phyloP scores from a whole-genome alignment of 2,329 filamentous ascomycete genomes.

The Parastagonospora nodorum region DNA sequence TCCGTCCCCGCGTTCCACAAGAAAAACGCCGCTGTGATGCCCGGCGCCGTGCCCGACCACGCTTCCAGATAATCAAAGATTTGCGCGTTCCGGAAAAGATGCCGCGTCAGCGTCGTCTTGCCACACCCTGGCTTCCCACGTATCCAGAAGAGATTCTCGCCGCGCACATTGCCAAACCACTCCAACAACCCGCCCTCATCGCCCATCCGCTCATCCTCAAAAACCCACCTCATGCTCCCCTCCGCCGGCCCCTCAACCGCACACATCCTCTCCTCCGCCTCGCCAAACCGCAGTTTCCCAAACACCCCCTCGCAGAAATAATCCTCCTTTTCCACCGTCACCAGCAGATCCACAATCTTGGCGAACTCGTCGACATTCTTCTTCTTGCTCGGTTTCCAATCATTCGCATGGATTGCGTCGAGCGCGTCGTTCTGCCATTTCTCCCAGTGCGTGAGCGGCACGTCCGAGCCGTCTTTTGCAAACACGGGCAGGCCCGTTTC shows the following conservation, averaged over 20 bases:
- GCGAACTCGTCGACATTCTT: conserved; percentile 36
- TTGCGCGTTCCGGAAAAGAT: conserved; percentile 33
- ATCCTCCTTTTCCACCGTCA: conserved; percentile 26
- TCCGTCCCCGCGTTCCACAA: conserved; percentile 50
- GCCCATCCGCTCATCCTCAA: conserved; percentile 18
- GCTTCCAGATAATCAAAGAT: conserved; percentile 31
- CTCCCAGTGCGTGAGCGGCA: conserved; percentile 20
- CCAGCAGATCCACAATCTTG: conserved; percentile 27
- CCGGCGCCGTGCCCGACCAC: conserved; percentile 33
- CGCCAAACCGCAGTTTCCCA: conserved; percentile 25
- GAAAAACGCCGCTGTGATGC: conserved; percentile 50
- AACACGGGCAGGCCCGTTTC: conserved; percentile 33
- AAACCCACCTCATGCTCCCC: conserved; percentile 30
- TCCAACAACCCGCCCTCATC: conserved; percentile 27
- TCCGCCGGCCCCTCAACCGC: conserved; percentile 24
- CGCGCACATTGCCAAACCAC: conserved; percentile 32
- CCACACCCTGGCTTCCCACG: conserved; percentile 52
- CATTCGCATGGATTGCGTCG: conserved; percentile 29
- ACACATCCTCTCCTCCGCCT: conserved; percentile 30
- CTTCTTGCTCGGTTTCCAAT: conserved; percentile 35
- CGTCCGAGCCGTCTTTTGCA: conserved; percentile 17
- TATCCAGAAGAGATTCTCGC: conserved; percentile 38
- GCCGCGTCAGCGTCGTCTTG: conserved; percentile 55
- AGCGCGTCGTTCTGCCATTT: conserved; percentile 37
- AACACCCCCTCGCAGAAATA: conserved; percentile 31